phyloP scores from a whole-genome alignment of 1,284 basidiomycete genomes.

The Cryptococcus hybrid region DNA sequence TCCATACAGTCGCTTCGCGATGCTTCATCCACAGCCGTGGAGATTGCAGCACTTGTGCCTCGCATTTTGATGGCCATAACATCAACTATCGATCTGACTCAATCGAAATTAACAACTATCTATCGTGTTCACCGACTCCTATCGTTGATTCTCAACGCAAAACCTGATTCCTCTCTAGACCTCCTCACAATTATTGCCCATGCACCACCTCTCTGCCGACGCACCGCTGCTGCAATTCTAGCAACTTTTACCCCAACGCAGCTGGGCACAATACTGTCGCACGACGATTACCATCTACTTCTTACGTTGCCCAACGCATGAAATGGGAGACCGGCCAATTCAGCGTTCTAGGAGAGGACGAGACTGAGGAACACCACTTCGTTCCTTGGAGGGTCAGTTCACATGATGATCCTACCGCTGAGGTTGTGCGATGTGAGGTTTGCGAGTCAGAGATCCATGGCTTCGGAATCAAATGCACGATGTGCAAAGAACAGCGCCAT shows the following conservation, averaged over 20 bases:
- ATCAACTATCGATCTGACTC: slow-evolving; percentile 25
- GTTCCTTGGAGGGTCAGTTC: slow-evolving; percentile 36
- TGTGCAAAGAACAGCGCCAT: slow-evolving; percentile 33
- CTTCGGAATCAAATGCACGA: slow-evolving; percentile 32
- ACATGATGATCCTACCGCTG: slow-evolving; percentile 4
- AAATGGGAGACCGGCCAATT: slow-evolving; percentile 42
- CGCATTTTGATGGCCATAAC: slow-evolving; percentile 30
- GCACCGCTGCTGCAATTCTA: slow-evolving; percentile 59
- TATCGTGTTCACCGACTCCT: slow-evolving; percentile 61
- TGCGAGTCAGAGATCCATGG: slow-evolving; percentile 30
- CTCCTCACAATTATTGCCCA: slow-evolving; percentile 67
- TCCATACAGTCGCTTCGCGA: slow-evolving; percentile 19
- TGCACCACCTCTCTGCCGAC: slow-evolving; percentile 59
- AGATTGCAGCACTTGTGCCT: slow-evolving; percentile 29
- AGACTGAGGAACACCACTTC: slow-evolving; percentile 29
- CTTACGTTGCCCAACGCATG: slow-evolving; percentile 24
- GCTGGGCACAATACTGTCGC: slow-evolving; percentile 60
- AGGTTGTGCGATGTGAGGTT: slow-evolving; percentile 9
- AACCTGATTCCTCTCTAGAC: slow-evolving; percentile 67
- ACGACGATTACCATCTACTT: slow-evolving; percentile 27
- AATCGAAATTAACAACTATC: slow-evolving; percentile 42
- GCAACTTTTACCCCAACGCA: slow-evolving; percentile 62
- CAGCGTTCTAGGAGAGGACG: slow-evolving; percentile 27
- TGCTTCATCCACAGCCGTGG: slow-evolving; percentile 11
- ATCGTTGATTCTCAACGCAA: slow-evolving; percentile 59